Percentiles rank a stretch among this genome's conserved stretches.
phyloP scores from a whole-genome alignment of 73 alveolate genomes.

The Chromera velia region DNA sequence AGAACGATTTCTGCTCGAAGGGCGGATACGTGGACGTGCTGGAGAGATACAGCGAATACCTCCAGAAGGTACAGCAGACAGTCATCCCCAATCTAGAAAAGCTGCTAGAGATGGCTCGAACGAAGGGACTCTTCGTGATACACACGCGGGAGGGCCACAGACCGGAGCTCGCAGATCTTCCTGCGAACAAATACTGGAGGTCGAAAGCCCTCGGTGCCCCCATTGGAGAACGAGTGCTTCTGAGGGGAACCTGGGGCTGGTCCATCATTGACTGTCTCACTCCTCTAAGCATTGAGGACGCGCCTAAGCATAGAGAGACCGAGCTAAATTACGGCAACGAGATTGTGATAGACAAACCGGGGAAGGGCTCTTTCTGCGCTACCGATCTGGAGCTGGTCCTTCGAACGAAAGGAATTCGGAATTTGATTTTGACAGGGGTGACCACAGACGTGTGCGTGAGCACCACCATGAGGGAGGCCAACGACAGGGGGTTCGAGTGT shows the following conservation, averaged over 20 bases:
- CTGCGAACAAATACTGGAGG: slow-evolving; percentile 35
- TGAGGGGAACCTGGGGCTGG: slow-evolving; percentile 2
- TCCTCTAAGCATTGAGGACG: no score
- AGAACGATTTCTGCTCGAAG: slow-evolving; percentile 26
- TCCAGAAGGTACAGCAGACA: slow-evolving; percentile 18
- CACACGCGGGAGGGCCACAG: slow-evolving; percentile 45
- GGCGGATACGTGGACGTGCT: slow-evolving; percentile 36
- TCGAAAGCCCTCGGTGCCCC: neutral
- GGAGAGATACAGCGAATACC: slow-evolving; percentile 1
- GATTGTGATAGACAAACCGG: slow-evolving; percentile 32
- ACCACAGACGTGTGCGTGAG: slow-evolving; percentile 39
- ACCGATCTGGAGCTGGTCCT: slow-evolving; percentile 18
- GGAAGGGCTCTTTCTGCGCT: slow-evolving; percentile 34
- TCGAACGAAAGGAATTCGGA: slow-evolving; percentile 2
- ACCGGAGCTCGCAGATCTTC: slow-evolving; percentile 19
- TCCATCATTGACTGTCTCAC: no score
- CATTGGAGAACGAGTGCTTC: neutral
- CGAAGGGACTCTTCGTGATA: slow-evolving; percentile 11
- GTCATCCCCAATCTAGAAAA: slow-evolving; percentile 9
- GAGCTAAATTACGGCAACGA: no score
- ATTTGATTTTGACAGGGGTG: slow-evolving; percentile 23
- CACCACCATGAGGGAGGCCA: slow-evolving; percentile 43
- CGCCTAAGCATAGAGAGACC: no score
- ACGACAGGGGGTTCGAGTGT: slow-evolving; percentile 33
- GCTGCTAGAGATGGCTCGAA: slow-evolving; percentile 1